Evolutionary conservation across 768 basidiomycete species (phyloP).

Genomic region (Pisolithus sp.): DNA sequence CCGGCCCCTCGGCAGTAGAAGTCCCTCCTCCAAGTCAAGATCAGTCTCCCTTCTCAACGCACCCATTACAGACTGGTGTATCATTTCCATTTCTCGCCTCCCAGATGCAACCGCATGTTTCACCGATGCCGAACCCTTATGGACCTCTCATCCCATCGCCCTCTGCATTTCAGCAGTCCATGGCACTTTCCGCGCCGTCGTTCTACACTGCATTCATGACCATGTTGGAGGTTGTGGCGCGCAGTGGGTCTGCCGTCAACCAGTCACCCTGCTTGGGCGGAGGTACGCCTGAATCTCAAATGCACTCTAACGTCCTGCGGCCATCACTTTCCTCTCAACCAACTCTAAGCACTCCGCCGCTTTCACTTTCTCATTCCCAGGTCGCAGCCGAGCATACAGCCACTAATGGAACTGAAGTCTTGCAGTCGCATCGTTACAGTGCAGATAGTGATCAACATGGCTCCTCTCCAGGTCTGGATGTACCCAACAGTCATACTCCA

Average conservation of each 20-base stretch:
- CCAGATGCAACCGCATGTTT: background rate
- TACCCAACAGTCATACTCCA: constrained; percentile 5
- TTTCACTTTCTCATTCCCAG: background rate
- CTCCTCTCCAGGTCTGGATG: constrained; percentile 1
- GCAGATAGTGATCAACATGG: constrained; percentile 3
- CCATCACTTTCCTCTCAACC: constrained; percentile 5
- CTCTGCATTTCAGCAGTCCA: background rate
- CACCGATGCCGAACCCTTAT: background rate
- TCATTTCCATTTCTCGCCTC: constrained; percentile 14
- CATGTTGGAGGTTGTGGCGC: constrained; percentile 26
- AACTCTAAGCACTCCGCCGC: background rate
- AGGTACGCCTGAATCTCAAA: constrained; percentile 13
- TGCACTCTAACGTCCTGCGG: constrained; percentile 1
- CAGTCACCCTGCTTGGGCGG: constrained; percentile 15
- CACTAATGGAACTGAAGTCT: background rate
- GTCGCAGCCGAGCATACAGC: background rate
- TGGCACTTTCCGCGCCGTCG: background rate
- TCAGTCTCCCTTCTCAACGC: constrained; percentile 15
- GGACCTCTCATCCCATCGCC: background rate
- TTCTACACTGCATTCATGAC: constrained; percentile 15
- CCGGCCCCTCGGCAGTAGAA: background rate
- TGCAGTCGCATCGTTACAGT: constrained; percentile 4
- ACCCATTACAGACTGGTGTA: constrained; percentile 9
- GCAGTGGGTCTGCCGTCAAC: constrained; percentile 12
- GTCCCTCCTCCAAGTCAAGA: constrained; percentile 4